These are phyloP conservation scores for Naganishia antarctica DNA, from an alignment of 768 basidiomycete genomes.

Conservation along the genomic window DNA sequence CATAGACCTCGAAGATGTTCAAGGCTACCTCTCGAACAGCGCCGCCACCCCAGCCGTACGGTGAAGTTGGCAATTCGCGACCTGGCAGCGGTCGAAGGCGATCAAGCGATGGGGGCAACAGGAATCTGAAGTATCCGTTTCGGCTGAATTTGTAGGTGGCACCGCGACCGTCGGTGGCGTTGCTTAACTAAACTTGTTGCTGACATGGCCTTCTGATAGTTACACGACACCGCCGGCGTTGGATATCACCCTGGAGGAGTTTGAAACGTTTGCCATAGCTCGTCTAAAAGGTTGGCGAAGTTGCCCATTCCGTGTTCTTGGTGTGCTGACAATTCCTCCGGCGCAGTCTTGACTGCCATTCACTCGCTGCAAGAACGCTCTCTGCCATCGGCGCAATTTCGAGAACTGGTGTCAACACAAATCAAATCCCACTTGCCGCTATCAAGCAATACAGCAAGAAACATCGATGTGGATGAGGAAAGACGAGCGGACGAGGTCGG, in stretches of 20 bases:
- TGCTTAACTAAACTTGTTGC: background rate
- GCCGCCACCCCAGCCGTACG: constrained; percentile 28
- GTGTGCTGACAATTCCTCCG: background rate
- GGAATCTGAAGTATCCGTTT: constrained; percentile 39
- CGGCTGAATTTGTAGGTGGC: constrained; percentile 63
- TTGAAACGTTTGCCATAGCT: constrained; percentile 84
- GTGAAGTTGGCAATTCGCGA: constrained; percentile 20
- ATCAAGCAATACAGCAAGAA: constrained; percentile 54
- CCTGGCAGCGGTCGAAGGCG: constrained; percentile 41
- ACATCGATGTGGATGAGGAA: constrained; percentile 58
- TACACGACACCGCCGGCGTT: constrained; percentile 79
- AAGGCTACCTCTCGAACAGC: constrained; percentile 38
- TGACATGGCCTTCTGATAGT: constrained; percentile 53
- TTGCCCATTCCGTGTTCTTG: too few species aligned
- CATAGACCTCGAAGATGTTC: constrained; percentile 36
- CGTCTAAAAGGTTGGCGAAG: constrained; percentile 58
- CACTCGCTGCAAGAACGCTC: constrained; percentile 40
- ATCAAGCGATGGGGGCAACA: constrained; percentile 29
- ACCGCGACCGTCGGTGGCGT: background rate
- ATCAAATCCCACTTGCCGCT: constrained; percentile 74
- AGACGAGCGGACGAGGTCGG: constrained; percentile 78
- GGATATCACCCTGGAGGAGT: constrained; percentile 91
- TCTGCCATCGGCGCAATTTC: constrained; percentile 33
- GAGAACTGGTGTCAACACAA: constrained; percentile 56
- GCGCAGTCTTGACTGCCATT: constrained; percentile 36